phyloP scores from a whole-genome alignment of 2,329 filamentous ascomycete genomes.

The Hymenoscyphus repandus region DNA sequence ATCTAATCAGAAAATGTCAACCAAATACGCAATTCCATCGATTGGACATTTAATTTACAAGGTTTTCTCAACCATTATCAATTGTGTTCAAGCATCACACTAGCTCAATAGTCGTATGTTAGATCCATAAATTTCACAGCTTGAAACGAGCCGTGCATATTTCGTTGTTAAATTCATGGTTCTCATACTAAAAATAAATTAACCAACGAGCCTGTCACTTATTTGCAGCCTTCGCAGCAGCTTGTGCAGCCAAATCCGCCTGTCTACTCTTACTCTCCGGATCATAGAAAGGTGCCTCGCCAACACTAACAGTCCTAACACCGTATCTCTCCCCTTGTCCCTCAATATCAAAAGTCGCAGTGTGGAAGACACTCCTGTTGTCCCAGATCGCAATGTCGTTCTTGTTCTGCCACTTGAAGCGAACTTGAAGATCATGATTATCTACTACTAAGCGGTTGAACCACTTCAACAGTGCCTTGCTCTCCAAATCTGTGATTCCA shows the following conservation, averaged over 20 bases:
- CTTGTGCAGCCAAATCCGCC: slow-evolving; percentile 32
- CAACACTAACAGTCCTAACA: slow-evolving; percentile 43
- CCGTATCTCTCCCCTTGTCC: slow-evolving; percentile 40
- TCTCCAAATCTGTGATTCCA: slow-evolving; percentile 44
- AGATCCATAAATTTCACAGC: too few relatives aligned
- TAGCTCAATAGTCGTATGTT: too few relatives aligned
- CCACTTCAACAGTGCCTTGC: slow-evolving; percentile 44
- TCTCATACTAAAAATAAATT: neutral
- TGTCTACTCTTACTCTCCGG: slow-evolving; percentile 38
- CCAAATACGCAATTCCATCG: too few relatives aligned
- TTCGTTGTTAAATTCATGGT: too few relatives aligned
- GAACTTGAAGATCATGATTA: slow-evolving; percentile 52
- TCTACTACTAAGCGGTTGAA: slow-evolving; percentile 45
- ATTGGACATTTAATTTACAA: too few relatives aligned
- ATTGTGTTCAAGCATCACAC: too few relatives aligned
- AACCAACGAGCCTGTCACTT: neutral
- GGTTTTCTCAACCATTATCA: too few relatives aligned
- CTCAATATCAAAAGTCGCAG: slow-evolving; percentile 48
- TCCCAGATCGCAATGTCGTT: slow-evolving; percentile 48
- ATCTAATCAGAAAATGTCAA: too few relatives aligned
- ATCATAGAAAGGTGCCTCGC: slow-evolving; percentile 45
- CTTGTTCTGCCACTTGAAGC: slow-evolving; percentile 28
- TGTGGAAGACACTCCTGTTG: slow-evolving; percentile 48
- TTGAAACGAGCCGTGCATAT: too few relatives aligned
- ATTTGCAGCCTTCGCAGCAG: neutral